These are phyloP conservation scores for Lithospermum erythrorhizon DNA, from an alignment of 257 asterid genomes.

Conservation along the genomic window DNA sequence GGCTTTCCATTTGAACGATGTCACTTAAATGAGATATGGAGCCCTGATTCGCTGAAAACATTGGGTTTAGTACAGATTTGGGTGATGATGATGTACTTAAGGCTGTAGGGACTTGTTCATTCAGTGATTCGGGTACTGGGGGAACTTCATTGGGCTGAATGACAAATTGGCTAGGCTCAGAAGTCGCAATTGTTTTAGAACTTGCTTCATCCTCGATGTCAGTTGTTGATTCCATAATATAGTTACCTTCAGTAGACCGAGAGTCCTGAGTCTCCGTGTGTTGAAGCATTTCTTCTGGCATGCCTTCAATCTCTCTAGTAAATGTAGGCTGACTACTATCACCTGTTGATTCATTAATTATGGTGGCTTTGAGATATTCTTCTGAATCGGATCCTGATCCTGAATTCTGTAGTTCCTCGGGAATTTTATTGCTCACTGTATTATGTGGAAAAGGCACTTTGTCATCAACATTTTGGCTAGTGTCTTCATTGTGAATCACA, in stretches of 20 bases:
- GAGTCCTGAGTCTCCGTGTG: constrained; percentile 5
- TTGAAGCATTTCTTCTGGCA: neutral
- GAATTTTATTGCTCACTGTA: neutral
- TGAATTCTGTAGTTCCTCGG: neutral
- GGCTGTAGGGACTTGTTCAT: constrained; percentile 18
- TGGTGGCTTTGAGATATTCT: constrained; percentile 7
- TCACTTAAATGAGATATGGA: constrained; percentile 30
- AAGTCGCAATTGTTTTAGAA: neutral
- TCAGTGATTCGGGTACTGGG: neutral
- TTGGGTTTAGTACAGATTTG: constrained; percentile 40
- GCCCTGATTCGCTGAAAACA: constrained; percentile 28
- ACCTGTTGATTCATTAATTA: constrained; percentile 2
- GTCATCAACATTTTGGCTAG: neutral
- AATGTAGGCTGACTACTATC: constrained; percentile 4
- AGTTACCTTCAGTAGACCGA: constrained; percentile 7
- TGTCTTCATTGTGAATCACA: neutral
- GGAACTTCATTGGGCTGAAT: neutral
- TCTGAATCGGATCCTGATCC: constrained; percentile 1
- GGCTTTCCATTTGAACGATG: constrained; percentile 20
- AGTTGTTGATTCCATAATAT: constrained; percentile 11
- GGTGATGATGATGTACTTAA: constrained; percentile 33
- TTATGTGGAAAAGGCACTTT: neutral
- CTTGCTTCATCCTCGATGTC: constrained; percentile 7
- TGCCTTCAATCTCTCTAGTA: constrained; percentile 10
- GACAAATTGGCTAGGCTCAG: neutral